phyloP scores from a whole-genome alignment of 2,329 filamentous ascomycete genomes.

The Lecanicillium sp. region DNA sequence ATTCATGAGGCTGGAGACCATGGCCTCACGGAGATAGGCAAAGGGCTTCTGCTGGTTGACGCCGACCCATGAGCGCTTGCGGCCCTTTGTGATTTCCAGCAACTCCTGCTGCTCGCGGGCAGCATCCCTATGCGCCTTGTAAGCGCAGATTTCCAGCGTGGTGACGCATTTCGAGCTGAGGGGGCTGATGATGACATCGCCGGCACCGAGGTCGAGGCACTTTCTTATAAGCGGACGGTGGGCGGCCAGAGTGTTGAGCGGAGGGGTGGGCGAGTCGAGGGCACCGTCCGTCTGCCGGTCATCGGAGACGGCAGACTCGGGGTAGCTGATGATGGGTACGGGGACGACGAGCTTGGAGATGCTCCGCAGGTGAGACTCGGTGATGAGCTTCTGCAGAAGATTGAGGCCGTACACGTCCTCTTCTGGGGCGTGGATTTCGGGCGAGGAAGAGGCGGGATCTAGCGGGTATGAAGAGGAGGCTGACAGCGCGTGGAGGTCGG shows the following conservation, averaged over 20 bases:
- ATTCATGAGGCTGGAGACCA: constrained; percentile 87
- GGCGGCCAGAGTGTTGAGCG: constrained; percentile 18
- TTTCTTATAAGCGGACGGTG: constrained; percentile 47
- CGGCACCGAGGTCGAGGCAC: constrained; percentile 78
- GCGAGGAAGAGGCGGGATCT: constrained; percentile 1
- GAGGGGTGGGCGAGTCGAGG: constrained; percentile 23
- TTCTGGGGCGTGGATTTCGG: constrained; percentile 32
- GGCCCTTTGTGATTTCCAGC: constrained; percentile 62
- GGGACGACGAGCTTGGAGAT: constrained; percentile 50
- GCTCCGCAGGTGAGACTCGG: constrained; percentile 48
- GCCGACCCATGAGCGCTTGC: constrained; percentile 89
- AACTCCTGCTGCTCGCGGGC: constrained; percentile 65
- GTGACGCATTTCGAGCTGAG: constrained; percentile 66
- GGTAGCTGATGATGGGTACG: constrained; percentile 43
- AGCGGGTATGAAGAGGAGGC: constrained; percentile 3
- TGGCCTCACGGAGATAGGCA: constrained; percentile 81
- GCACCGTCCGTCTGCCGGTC: constrained; percentile 29
- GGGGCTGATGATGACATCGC: constrained; percentile 78
- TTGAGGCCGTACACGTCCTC: constrained; percentile 48
- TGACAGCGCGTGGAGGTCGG: constrained; percentile 21
- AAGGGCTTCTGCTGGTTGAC: constrained; percentile 79
- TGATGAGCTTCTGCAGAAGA: constrained; percentile 48
- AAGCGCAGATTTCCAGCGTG: constrained; percentile 73
- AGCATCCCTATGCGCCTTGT: constrained; percentile 71
- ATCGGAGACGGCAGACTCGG: constrained; percentile 18